Base-by-base conservation (phyloP, 345 rosid species). In the Melastoma malabathricum region DNA sequence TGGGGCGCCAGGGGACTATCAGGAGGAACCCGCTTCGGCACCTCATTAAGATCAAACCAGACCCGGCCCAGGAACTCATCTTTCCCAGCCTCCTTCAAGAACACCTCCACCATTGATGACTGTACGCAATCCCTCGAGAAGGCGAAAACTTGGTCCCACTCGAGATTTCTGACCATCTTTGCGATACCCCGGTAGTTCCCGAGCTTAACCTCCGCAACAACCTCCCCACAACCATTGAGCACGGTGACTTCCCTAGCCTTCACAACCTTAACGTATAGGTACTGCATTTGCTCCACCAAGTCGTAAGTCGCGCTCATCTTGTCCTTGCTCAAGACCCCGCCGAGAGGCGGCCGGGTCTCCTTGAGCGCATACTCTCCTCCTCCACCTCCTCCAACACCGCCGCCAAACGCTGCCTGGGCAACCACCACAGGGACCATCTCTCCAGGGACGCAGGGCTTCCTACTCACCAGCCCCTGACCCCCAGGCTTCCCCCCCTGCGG, bases 241-340 rank as follows among this genome's bases (percentile, higher is more conserved):
- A 68, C 47, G 2, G 61, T 48, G 41, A 71, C 51, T 45, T 66
- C 83, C 31, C 66, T 76, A 2, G 74, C 77, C 52, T 81, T 84
- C 50, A 78, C 81, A 0, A 84, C 70, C 55, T 73, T 72, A n/a
- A 81, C 75, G 50, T 81, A 84, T 59, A 81, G 76, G 54, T 78
- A 81, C 65, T 81, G 78, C 86, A 84, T 81, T 74, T 78, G 88
- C 72, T 84, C 94, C 4, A 81, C 88, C 31, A 84, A 78, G 59
- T 84, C 94, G 52, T 84, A 84, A 18, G 88, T 81, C 9, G 88
- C 73, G 47, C 81, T 68, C 9, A 74, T 74, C 61, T 84, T 81
- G 66, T 78, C 84, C 64, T 64, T 83, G 68, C 72, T 70, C 50
- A 61, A 49, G 39, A 64, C 64, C 16, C 77, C 73, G 15, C 83